Base-by-base conservation (phyloP, 176 grass and related monocot species). In the Oryza coarctata region DNA sequence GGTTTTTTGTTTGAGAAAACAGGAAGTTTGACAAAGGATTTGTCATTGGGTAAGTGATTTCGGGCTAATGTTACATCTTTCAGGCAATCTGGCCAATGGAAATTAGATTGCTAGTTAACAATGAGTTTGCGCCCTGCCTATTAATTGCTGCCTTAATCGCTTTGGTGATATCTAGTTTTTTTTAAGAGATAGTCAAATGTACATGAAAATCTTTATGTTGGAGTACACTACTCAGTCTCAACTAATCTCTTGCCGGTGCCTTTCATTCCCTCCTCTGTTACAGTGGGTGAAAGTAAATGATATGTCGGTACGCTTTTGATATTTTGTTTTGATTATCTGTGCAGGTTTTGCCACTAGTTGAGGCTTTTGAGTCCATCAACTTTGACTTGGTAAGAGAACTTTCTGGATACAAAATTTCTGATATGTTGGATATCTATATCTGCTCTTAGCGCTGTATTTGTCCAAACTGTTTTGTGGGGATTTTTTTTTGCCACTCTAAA, bases 331-430 rank as follows among this genome's bases (percentile, higher is more conserved):
- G 17, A 14, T 11, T 85, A 30, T 69, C 26, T 80, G 32, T 3
- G 58, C 93, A 95, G 96, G 85, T 93, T 86, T 82, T 95, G 83
- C 93, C 96, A 50, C 78, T 88, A 76, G 83, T 99, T 81, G 96
- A 95, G 74, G 77, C 91, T 90, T 99, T 88, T 22, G 85, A 90
- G 69, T 95, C 92, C 34, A 73, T 88, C 47, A 99, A 90, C 39
- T 90, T 95, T 85, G 85, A 90, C 66, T 71, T 99, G 93, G 96
- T 99, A 79, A 93, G 90, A 12, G 73, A 73, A 61, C 34, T 41
- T 9, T 65, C 22, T 76, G 50, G 41, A 81, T 70, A 65, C 33
- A 65, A 45, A 43, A 76, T 29, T 67, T 77, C 26, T 57, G 39
- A 44, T 86, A 61, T 82, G 34, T 63, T 67, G 18, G 35, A 38